Percentiles rank a stretch among this genome's conserved stretches.
Evolutionary conservation across 805 yeast species (phyloP).

Genomic region (Ogataea pilisensis): DNA sequence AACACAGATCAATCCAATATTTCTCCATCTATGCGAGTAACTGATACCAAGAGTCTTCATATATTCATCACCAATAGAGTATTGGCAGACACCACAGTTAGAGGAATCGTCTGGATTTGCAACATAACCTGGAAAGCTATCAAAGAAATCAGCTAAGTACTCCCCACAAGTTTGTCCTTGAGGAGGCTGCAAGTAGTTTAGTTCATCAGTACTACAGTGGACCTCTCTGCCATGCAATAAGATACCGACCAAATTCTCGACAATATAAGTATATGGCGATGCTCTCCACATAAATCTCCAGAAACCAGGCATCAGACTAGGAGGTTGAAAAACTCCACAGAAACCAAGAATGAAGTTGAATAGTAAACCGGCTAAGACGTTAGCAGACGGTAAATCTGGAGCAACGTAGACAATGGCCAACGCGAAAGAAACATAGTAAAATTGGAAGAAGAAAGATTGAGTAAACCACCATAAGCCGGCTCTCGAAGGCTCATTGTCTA

Average conservation of each 20-base stretch:
- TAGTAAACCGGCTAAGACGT: conserved; percentile 51
- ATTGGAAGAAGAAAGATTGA: conserved; percentile 36
- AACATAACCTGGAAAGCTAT: conserved; percentile 50
- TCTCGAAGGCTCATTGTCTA: conserved; percentile 32
- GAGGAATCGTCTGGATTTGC: conserved; percentile 45
- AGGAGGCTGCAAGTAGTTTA: conserved; percentile 50
- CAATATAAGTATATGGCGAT: conserved; percentile 69
- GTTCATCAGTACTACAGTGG: conserved; percentile 44
- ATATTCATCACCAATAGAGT: conserved; percentile 43
- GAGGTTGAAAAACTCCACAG: conserved; percentile 66
- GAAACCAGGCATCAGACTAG: conserved; percentile 63
- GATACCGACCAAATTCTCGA: conserved; percentile 48
- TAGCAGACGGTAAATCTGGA: conserved; percentile 67
- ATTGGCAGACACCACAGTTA: conserved; percentile 48
- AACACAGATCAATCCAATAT: conserved; percentile 57
- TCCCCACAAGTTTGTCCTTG: conserved; percentile 60
- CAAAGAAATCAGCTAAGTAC: conserved; percentile 41
- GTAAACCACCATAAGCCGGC: conserved; percentile 46
- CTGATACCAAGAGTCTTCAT: conserved; percentile 39
- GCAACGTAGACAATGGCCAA: conserved; percentile 51
- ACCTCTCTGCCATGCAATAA: conserved; percentile 49
- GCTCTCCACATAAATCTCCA: conserved; percentile 81
- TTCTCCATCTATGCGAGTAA: conserved; percentile 56
- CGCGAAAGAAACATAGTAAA: conserved; percentile 47
- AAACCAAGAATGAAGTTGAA: conserved; percentile 58